Conservation (phyloP, 176 grass and related monocot species). For the Urochloa ruziziensis region DNA sequence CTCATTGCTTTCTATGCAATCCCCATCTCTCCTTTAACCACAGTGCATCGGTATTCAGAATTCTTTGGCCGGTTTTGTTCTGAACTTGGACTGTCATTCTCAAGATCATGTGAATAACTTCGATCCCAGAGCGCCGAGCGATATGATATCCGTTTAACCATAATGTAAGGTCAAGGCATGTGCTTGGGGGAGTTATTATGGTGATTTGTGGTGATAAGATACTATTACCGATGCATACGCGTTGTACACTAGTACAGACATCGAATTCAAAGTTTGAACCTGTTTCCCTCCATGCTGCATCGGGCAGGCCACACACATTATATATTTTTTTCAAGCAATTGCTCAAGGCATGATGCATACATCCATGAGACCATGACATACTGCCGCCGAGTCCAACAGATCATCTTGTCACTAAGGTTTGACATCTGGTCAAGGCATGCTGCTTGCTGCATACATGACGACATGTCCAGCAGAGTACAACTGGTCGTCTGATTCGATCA, state of each 20-base stretch:
- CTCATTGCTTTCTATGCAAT: conserved; percentile 27
- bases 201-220: conserved; percentile 8
- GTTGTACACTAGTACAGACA: not conserved
- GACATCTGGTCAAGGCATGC: too few species aligned
- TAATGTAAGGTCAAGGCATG: conserved; percentile 42
- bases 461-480: not conserved
- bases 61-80: conserved; percentile 17
- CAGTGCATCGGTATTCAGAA: not conserved
- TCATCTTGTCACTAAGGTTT: too few species aligned
- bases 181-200: conserved; percentile 5
- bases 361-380: too few species aligned
- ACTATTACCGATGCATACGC: conserved; percentile 25
- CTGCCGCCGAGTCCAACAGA: too few species aligned
- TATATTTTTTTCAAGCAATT: not conserved
- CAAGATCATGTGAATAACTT: conserved; percentile 42
- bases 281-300: conserved; percentile 4
- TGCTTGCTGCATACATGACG: not conserved
- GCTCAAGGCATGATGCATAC: not conserved
- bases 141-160: not conserved
- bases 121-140: not conserved
- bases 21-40: not conserved
- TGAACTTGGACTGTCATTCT: not conserved
- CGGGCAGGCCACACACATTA: not conserved
- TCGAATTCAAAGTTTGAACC: conserved; percentile 37
- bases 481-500: not conserved